Base-by-base conservation (phyloP, 2,329 filamentous ascomycete species). In the Didymosphaeria variabile region DNA sequence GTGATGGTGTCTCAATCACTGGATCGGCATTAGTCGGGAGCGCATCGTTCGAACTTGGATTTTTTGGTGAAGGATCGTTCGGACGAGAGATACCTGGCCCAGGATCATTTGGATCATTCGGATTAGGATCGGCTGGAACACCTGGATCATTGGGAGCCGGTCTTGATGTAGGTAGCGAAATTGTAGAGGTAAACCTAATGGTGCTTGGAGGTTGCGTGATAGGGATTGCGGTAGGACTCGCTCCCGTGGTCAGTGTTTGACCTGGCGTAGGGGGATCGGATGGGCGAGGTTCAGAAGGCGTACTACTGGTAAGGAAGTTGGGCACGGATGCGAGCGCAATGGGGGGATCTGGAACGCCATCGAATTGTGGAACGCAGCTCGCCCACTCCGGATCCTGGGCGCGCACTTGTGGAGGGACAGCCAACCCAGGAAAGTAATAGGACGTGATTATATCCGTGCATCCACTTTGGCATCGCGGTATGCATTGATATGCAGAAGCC, bases 301-400 rank as follows among this genome's bases (percentile, higher is more conserved):
- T 21, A 17, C 21, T 58, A 19, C 21, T 44, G 5, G 49, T 54
- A 6, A 53, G 21, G 13, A 58, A 53, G 15, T 46, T 42, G 17
- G 50, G 21, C 9, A 53, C 45, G 3, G 55, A 19, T 2, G 17
- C 26, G 10, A 63, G 51, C 9, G 61, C 61, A 32, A 63, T 63
- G 3, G 61, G 61, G 5, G 61, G 61, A 53, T 63, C 61, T 3
- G 31, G 54, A 2, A 31, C 26, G 3, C 61, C 61, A 15, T 60
- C 50, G 38, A 60, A 63, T 5, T 38, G 21, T 3, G 58, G 58
- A 2, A 58, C 55, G 42, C 61, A 63, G 34, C 32, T 38, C 10
- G 61, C 58, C 61, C 61, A 63, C 26, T 50, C 55, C 36, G 61
- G 58, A 32, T 63, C 61, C 42, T 31, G 6, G 8, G 8, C 36